These are phyloP conservation scores for Asclepias syriaca DNA, from an alignment of 257 asterid genomes.

Conservation along the genomic window DNA sequence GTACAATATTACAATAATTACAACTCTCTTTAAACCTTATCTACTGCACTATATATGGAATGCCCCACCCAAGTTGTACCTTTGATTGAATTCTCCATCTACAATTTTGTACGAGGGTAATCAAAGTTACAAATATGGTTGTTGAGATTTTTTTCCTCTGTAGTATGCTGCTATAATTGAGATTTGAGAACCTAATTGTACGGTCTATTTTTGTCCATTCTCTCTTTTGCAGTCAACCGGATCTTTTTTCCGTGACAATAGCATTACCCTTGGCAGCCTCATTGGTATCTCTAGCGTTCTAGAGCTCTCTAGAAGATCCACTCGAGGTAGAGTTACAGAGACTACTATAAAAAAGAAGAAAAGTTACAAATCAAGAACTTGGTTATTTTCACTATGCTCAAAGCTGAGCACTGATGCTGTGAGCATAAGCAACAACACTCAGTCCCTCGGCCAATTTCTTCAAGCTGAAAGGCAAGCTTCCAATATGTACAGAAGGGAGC, in stretches of 20 bases:
- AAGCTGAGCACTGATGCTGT: constrained; percentile 63
- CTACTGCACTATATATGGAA: background rate
- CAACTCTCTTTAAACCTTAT: background rate
- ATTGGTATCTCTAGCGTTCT: constrained; percentile 62
- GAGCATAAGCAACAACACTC: constrained; percentile 32
- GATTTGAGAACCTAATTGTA: background rate
- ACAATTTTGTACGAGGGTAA: background rate
- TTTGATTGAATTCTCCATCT: background rate
- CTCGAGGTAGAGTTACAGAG: constrained; percentile 39
- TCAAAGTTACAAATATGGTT: no score
- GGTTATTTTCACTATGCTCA: constrained; percentile 60
- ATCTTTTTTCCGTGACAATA: constrained; percentile 65
- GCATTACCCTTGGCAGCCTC: constrained; percentile 64
- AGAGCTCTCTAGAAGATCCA: constrained; percentile 58
- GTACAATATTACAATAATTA: background rate
- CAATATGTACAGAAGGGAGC: constrained; percentile 22
- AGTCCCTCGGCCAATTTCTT: constrained; percentile 67
- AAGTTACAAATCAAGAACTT: constrained; percentile 44
- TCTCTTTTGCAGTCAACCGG: constrained; percentile 51
- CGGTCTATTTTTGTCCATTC: background rate
- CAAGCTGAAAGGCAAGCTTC: constrained; percentile 57
- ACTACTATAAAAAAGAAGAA: constrained; percentile 33
- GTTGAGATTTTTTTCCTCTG: no score
- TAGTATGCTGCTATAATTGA: background rate
- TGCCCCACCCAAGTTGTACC: background rate